Percentiles rank a stretch among this genome's conserved stretches.
phyloP scores from a whole-genome alignment of 441 rosid species.

The Theobroma grandiflorum region DNA sequence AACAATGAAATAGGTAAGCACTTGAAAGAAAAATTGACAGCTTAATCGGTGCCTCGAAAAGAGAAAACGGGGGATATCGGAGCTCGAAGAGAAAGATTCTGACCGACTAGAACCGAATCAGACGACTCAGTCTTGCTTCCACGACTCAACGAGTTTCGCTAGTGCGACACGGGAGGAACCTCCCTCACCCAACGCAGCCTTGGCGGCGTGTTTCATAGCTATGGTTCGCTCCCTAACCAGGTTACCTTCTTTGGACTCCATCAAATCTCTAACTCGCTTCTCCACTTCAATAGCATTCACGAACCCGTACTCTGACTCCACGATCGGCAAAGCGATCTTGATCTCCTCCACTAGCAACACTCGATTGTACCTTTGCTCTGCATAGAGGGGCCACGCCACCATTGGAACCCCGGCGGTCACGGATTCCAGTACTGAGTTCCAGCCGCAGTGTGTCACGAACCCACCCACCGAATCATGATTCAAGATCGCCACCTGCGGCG shows the following conservation, averaged over 20 bases:
- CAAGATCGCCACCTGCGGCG: conserved; percentile 45
- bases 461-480: conserved; percentile 49
- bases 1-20: no score
- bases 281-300: conserved; percentile 48
- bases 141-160: conserved; percentile 25
- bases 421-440: conserved; percentile 57
- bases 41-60: no score
- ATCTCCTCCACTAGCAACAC: conserved; percentile 44
- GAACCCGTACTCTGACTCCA: conserved; percentile 35
- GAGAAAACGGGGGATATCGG: no score
- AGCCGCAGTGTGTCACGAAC: conserved; percentile 58
- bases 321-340: conserved; percentile 40
- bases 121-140: conserved; percentile 5
- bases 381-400: conserved; percentile 57
- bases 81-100: no score
- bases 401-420: conserved; percentile 50
- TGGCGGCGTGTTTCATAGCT: conserved; percentile 29
- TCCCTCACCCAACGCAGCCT: conserved; percentile 30
- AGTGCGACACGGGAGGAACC: conserved; percentile 42
- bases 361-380: conserved; percentile 48
- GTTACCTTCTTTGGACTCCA: conserved; percentile 41
- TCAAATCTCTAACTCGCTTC: conserved; percentile 45
- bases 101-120: background rate
- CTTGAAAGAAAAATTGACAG: no score
- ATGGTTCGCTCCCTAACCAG: conserved; percentile 21